Evolutionary conservation across 2,329 filamentous ascomycete species (phyloP).

Genomic region (Fusarium siculi): DNA sequence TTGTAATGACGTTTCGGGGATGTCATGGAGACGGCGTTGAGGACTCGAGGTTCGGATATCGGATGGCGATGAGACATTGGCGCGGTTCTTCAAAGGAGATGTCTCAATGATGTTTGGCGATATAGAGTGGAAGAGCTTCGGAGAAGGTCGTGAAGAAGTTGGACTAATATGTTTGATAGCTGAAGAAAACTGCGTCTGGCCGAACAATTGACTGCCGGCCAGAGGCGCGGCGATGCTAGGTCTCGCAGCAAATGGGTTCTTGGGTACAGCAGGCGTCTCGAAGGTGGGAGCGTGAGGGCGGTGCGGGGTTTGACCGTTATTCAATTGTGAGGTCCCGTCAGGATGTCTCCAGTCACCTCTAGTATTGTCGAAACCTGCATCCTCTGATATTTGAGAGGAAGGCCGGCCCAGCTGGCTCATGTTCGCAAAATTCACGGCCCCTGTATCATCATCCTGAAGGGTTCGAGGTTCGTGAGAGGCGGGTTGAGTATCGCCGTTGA

Average conservation of each 20-base stretch:
- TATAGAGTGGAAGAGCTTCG: conserved; percentile 58
- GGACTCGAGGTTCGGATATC: conserved; percentile 56
- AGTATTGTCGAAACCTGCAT: conserved; percentile 53
- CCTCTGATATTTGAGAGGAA: conserved; percentile 56
- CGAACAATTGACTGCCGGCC: conserved; percentile 63
- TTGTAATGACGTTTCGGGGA: conserved; percentile 44
- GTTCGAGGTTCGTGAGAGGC: conserved; percentile 49
- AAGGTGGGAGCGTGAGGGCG: conserved; percentile 47
- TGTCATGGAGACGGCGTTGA: conserved; percentile 45
- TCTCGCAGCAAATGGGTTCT: conserved; percentile 59
- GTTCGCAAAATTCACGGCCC: conserved; percentile 59
- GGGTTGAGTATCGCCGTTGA: conserved; percentile 41
- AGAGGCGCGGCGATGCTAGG: conserved; percentile 49
- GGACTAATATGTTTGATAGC: conserved; percentile 62
- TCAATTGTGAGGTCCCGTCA: conserved; percentile 49
- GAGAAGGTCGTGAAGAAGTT: conserved; percentile 68
- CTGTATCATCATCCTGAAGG: conserved; percentile 60
- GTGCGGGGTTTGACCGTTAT: conserved; percentile 49
- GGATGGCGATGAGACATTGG: conserved; percentile 59
- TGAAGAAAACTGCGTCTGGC: conserved; percentile 65
- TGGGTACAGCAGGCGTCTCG: conserved; percentile 61
- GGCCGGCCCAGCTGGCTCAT: conserved; percentile 50
- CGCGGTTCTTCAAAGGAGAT: conserved; percentile 63
- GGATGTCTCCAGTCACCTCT: conserved; percentile 53
- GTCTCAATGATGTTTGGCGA: conserved; percentile 57